Evolutionary conservation across 495 filamentous ascomycete species (phyloP).

Genomic region (Aspergillus nanangensis): DNA sequence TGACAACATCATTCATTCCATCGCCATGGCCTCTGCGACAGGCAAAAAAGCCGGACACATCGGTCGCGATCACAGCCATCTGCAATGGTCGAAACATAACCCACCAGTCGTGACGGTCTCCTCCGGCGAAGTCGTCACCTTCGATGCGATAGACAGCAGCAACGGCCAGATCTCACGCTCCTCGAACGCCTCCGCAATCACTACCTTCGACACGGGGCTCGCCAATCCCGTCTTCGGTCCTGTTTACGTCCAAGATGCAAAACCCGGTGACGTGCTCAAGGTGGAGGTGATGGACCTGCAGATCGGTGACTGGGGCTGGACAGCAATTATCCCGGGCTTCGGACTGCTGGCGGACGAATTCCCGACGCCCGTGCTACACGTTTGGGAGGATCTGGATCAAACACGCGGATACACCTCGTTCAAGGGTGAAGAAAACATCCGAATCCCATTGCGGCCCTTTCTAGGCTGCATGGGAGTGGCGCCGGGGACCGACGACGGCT

Average conservation of each 20-base stretch:
- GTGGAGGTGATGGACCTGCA: conserved; percentile 41
- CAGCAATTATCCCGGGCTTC: conserved; percentile 45
- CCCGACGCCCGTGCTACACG: conserved; percentile 35
- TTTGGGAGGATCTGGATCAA: conserved; percentile 44
- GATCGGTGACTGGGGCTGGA: conserved; percentile 47
- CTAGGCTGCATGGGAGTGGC: conserved; percentile 50
- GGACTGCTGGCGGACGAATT: conserved; percentile 47
- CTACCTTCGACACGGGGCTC: conserved; percentile 34
- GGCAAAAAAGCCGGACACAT: background rate
- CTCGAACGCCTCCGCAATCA: conserved; percentile 35
- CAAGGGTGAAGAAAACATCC: conserved; percentile 29
- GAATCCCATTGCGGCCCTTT: conserved; percentile 45
- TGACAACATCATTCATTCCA: no score
- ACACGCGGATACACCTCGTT: conserved; percentile 35
- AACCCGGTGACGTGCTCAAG: conserved; percentile 47
- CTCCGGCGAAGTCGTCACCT: conserved; percentile 39
- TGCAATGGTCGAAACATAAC: conserved; percentile 45
- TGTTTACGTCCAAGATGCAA: conserved; percentile 38
- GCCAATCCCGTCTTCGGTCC: conserved; percentile 48
- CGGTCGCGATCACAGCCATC: conserved; percentile 31
- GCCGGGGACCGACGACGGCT: conserved; percentile 34
- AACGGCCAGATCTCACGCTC: conserved; percentile 40
- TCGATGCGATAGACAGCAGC: conserved; percentile 48
- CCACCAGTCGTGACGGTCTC: conserved; percentile 40
- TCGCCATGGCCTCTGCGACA: no score